phyloP scores from a whole-genome alignment of 2,329 filamentous ascomycete species.

The Zymoseptoria ardabiliae region DNA sequence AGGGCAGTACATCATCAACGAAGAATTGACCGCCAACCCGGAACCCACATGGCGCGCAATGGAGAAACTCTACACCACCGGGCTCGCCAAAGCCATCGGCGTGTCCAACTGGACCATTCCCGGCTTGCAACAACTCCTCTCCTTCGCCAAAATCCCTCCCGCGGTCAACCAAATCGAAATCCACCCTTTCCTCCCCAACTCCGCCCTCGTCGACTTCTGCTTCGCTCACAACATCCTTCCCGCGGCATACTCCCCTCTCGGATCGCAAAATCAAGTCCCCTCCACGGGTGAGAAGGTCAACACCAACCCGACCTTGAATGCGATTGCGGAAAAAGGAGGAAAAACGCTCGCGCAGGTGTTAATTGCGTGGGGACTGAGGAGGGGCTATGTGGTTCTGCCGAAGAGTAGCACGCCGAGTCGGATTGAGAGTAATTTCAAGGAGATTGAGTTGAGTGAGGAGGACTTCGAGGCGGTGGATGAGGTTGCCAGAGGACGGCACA shows the following conservation, averaged over 20 bases:
- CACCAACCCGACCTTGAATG: slow-evolving; percentile 52
- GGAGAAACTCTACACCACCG: slow-evolving; percentile 50
- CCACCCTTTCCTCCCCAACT: slow-evolving; percentile 56
- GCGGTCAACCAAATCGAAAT: slow-evolving; percentile 45
- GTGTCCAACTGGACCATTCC: slow-evolving; percentile 46
- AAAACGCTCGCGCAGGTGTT: slow-evolving; percentile 55
- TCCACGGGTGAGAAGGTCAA: slow-evolving; percentile 59
- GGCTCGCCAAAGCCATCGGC: slow-evolving; percentile 49
- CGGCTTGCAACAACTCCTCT: slow-evolving; percentile 38
- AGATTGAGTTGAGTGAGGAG: slow-evolving; percentile 48
- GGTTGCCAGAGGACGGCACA: slow-evolving; percentile 59
- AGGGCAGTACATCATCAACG: slow-evolving; percentile 56
- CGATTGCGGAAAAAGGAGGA: slow-evolving; percentile 50
- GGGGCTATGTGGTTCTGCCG: slow-evolving; percentile 61
- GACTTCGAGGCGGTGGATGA: slow-evolving; percentile 54
- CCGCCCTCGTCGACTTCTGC: slow-evolving; percentile 51
- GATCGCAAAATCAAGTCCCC: slow-evolving; percentile 62
- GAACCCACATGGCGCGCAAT: slow-evolving; percentile 56
- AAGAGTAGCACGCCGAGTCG: slow-evolving; percentile 62
- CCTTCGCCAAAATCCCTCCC: slow-evolving; percentile 35
- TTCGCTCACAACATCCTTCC: slow-evolving; percentile 50
- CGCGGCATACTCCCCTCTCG: slow-evolving; percentile 51
- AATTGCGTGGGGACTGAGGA: slow-evolving; percentile 58
- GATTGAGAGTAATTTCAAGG: slow-evolving; percentile 62
- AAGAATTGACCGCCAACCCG: slow-evolving; percentile 59